Conservation (phyloP, 2,329 filamentous ascomycete species). For the Botrytis fragariae region DNA sequence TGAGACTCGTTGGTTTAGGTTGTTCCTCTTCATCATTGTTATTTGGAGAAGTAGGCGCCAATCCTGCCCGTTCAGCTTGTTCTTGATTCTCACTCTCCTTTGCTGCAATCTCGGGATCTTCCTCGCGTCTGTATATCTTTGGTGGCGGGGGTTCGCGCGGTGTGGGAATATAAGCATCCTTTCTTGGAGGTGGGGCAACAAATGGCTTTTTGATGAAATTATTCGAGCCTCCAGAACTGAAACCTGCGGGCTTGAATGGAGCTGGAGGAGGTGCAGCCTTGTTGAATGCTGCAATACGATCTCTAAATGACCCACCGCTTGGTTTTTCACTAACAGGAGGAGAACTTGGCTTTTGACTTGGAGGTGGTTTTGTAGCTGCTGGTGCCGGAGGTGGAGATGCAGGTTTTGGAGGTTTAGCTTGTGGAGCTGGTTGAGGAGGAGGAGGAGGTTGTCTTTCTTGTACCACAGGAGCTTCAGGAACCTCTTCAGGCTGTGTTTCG, state of each 20-base stretch:
- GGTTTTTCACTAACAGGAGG: constrained; percentile 75
- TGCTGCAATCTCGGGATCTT: constrained; percentile 72
- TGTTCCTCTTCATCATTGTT: constrained; percentile 64
- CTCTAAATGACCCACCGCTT: constrained; percentile 74
- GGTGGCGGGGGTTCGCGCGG: constrained; percentile 66
- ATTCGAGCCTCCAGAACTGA: constrained; percentile 55
- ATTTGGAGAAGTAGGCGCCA: constrained; percentile 44
- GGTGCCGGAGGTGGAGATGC: constrained; percentile 39
- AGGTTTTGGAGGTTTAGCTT: constrained; percentile 38
- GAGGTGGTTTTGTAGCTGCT: constrained; percentile 32
- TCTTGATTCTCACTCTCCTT: constrained; percentile 64
- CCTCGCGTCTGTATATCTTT: constrained; percentile 81
- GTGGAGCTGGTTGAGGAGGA: constrained; percentile 40
- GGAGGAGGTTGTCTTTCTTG: constrained; percentile 32
- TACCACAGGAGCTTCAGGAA: constrained; percentile 37
- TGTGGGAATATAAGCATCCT: constrained; percentile 84
- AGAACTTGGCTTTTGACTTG: constrained; percentile 46
- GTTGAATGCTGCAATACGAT: constrained; percentile 97
- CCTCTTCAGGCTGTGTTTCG: constrained; percentile 42
- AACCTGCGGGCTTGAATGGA: constrained; percentile 79
- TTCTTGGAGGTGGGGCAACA: constrained; percentile 89
- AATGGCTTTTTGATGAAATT: constrained; percentile 96
- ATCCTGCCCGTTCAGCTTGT: constrained; percentile 65
- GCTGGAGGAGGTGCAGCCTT: constrained; percentile 81
- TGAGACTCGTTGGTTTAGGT: constrained; percentile 88